phyloP scores from a whole-genome alignment of 257 asterid species.

The Knoxia roxburghii region DNA sequence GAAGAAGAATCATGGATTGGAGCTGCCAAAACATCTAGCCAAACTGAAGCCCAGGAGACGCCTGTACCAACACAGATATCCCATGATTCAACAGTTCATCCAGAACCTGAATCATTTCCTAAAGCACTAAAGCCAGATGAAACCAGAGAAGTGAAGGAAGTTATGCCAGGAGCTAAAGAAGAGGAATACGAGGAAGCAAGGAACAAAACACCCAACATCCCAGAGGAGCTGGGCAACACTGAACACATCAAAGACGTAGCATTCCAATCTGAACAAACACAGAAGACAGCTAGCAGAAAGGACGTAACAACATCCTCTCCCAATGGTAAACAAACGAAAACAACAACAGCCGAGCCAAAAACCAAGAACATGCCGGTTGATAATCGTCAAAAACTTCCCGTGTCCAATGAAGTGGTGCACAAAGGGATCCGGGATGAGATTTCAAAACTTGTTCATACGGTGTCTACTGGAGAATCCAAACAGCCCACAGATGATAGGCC shows the following conservation, averaged over 20 bases:
- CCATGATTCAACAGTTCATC: constrained; percentile 15
- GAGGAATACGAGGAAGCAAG: constrained; percentile 23
- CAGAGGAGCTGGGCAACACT: constrained; percentile 17
- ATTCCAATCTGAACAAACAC: constrained; percentile 22
- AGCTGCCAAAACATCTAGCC: neutral
- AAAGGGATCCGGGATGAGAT: constrained; percentile 39
- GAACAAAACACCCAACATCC: constrained; percentile 21
- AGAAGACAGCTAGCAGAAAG: constrained; percentile 21
- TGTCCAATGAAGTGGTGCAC: constrained; percentile 34
- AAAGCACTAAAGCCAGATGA: constrained; percentile 29
- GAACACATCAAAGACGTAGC: constrained; percentile 17
- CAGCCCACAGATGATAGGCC: constrained; percentile 28
- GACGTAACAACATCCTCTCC: constrained; percentile 22
- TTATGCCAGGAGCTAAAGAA: constrained; percentile 22
- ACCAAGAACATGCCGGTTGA: constrained; percentile 16
- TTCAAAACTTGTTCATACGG: constrained; percentile 30
- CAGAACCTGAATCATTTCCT: constrained; percentile 13
- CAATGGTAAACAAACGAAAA: constrained; percentile 23
- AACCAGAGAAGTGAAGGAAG: constrained; percentile 47
- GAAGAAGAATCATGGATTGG: constrained; percentile 15
- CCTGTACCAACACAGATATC: constrained; percentile 18
- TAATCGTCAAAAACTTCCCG: constrained; percentile 18
- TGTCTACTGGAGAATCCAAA: constrained; percentile 31
- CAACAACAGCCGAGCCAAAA: constrained; percentile 21
- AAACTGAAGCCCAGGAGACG: constrained; percentile 14